A percentile compares a stretch with the other conserved stretches of the same genome.
Conservation (phyloP, 495 filamentous ascomycete genomes). For the Podospora conica region DNA sequence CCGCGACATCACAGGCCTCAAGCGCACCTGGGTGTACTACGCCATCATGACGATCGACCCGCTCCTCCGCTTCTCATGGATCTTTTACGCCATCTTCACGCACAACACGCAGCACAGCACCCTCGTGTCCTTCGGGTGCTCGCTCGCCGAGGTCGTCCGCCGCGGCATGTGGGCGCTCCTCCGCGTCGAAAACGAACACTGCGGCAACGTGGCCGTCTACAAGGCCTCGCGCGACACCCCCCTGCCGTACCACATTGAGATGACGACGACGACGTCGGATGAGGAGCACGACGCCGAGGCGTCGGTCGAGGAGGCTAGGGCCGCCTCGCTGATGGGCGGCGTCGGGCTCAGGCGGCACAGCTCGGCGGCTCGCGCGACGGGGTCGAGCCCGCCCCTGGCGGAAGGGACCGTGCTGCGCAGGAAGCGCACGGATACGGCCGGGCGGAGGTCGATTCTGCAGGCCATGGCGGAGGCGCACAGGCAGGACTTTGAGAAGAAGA, state of each 20-base stretch:
- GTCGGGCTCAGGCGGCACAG: background rate
- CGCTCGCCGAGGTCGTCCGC: conserved; percentile 69
- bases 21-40: conserved; percentile 75
- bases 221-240: conserved; percentile 76
- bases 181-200: conserved; percentile 96
- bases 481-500: conserved; percentile 79
- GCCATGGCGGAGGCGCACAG: conserved; percentile 70
- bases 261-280: conserved; percentile 11
- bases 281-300: conserved; percentile 24
- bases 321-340: no score
- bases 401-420: conserved; percentile 32
- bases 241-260: conserved; percentile 64
- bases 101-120: conserved; percentile 74
- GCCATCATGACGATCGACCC: conserved; percentile 75
- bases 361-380: background rate
- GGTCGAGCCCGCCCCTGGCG: background rate
- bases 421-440: conserved; percentile 22
- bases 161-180: conserved; percentile 87
- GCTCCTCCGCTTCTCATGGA: conserved; percentile 90
- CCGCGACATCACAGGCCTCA: conserved; percentile 73
- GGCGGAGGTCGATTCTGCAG: conserved; percentile 47
- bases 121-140: conserved; percentile 66
- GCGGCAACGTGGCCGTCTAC: conserved; percentile 77
- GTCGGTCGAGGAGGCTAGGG: background rate
- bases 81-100: conserved; percentile 83